Conservation (phyloP, 768 basidiomycete genomes). For the Pisolithus marmoratus region DNA sequence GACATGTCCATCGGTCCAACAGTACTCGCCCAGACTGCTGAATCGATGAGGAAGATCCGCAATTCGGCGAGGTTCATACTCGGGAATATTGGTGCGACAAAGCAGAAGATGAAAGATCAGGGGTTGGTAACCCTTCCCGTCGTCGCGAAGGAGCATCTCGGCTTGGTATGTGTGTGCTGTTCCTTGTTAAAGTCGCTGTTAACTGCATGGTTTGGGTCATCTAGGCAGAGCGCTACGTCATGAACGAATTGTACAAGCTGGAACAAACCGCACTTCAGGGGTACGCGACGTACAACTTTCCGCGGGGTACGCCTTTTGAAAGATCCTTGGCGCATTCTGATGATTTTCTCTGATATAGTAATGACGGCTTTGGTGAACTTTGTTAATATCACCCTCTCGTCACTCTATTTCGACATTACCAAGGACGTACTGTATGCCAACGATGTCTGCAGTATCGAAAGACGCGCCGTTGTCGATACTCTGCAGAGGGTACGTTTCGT, state of each 20-base stretch:
- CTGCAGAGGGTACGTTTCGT: constrained; percentile 52
- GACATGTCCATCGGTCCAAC: constrained; percentile 84
- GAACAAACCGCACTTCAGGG: constrained; percentile 62
- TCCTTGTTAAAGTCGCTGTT: background rate
- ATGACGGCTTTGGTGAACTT: constrained; percentile 70
- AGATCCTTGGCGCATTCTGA: background rate
- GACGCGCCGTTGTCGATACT: constrained; percentile 64
- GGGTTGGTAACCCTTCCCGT: background rate
- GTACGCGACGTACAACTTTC: constrained; percentile 75
- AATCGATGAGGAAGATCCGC: constrained; percentile 76
- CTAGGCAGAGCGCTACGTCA: constrained; percentile 80
- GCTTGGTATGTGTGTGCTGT: constrained; percentile 46
- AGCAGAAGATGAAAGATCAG: constrained; percentile 3
- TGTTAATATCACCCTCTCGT: constrained; percentile 78
- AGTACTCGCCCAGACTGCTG: constrained; percentile 67
- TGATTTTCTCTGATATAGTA: constrained; percentile 40
- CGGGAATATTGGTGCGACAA: constrained; percentile 55
- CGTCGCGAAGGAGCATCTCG: constrained; percentile 40
- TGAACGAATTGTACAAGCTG: constrained; percentile 75
- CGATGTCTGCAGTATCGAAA: constrained; percentile 39
- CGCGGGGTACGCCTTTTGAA: constrained; percentile 51
- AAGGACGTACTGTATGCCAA: constrained; percentile 89
- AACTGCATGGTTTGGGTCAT: background rate
- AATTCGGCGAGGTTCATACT: constrained; percentile 85
- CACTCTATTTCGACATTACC: constrained; percentile 86